phyloP scores from a whole-genome alignment of 2,329 filamentous ascomycete genomes.

The Fusarium neocosmosporiellum region DNA sequence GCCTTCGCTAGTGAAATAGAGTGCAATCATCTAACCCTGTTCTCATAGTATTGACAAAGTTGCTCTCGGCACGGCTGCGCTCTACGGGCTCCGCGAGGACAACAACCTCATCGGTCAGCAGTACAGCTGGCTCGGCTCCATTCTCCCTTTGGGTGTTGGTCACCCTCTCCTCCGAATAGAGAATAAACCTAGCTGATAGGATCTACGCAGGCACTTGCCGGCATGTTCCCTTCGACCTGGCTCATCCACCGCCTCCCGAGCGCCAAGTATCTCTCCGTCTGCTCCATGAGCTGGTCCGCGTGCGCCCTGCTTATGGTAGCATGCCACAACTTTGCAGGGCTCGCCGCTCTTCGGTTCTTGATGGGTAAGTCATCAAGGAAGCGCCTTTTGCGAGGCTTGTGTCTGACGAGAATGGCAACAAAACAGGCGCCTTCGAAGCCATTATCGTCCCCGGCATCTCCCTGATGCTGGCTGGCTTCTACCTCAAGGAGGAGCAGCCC shows the following conservation, averaged over 20 bases:
- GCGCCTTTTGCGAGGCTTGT: not conserved
- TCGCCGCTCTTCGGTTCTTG: constrained; percentile 5
- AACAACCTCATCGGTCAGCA: constrained; percentile 15
- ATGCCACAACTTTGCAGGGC: constrained; percentile 7
- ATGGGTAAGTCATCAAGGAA: not conserved
- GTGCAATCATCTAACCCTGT: not conserved
- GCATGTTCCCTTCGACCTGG: constrained; percentile 14
- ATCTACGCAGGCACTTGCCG: not conserved
- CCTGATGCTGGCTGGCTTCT: constrained; percentile 9
- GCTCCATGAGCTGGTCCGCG: constrained; percentile 16
- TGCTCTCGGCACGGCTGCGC: constrained; percentile 4
- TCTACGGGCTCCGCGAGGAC: constrained; percentile 17
- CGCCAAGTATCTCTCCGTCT: constrained; percentile 13
- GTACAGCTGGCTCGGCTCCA: constrained; percentile 20
- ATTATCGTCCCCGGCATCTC: constrained; percentile 11
- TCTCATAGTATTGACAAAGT: constrained; percentile 14
- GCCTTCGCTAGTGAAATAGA: not conserved
- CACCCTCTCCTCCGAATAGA: too few relatives aligned
- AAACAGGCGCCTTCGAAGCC: constrained; percentile 10
- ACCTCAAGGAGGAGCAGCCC: constrained; percentile 10
- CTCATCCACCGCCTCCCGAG: constrained; percentile 16
- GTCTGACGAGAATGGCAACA: not conserved
- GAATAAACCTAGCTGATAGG: not conserved
- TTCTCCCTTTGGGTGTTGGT: constrained; percentile 11
- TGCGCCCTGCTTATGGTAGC: constrained; percentile 3